These are phyloP conservation scores for Tinospora cordifolia DNA, from an alignment of 164 flowering plant genomes.

Conservation along the genomic window DNA sequence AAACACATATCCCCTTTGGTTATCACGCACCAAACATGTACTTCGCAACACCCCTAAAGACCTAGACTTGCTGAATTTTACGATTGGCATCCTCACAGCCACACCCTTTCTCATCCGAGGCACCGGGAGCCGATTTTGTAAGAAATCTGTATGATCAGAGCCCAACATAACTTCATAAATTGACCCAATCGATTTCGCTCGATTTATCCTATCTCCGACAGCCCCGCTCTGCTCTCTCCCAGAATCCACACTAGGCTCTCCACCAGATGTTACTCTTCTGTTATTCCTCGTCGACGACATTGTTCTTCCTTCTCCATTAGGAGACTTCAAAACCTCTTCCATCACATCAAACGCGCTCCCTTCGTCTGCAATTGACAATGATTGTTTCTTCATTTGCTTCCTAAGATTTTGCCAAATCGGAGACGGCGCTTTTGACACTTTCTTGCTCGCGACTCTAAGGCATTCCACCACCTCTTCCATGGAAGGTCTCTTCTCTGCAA, in stretches of 20 bases:
- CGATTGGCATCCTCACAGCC: slow-evolving; percentile 29
- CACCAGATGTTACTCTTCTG: slow-evolving; percentile 52
- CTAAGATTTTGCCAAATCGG: slow-evolving; percentile 37
- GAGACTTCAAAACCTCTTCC: slow-evolving; percentile 21
- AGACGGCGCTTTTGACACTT: slow-evolving; percentile 19
- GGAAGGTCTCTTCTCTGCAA: slow-evolving; percentile 57
- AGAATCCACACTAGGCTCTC: slow-evolving; percentile 22
- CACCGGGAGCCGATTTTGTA: background rate
- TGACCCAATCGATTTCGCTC: slow-evolving; percentile 51
- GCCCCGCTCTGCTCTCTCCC: slow-evolving; percentile 1
- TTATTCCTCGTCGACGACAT: slow-evolving; percentile 22
- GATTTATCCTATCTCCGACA: slow-evolving; percentile 15
- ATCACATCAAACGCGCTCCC: slow-evolving; percentile 21
- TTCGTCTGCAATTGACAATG: background rate
- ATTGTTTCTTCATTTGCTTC: slow-evolving; percentile 26
- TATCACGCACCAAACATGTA: slow-evolving; percentile 12
- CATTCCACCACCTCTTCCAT: slow-evolving; percentile 61
- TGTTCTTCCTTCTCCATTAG: slow-evolving; percentile 26
- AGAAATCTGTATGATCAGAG: slow-evolving; percentile 2
- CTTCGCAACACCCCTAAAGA: slow-evolving; percentile 45
- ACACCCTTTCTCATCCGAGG: slow-evolving; percentile 18
- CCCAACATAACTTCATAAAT: slow-evolving; percentile 21
- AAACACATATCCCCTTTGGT: slow-evolving; percentile 20
- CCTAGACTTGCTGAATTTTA: slow-evolving; percentile 52
- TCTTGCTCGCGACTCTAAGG: slow-evolving; percentile 31